Base-by-base conservation (phyloP, 345 rosid species). In the Linum tenue region DNA sequence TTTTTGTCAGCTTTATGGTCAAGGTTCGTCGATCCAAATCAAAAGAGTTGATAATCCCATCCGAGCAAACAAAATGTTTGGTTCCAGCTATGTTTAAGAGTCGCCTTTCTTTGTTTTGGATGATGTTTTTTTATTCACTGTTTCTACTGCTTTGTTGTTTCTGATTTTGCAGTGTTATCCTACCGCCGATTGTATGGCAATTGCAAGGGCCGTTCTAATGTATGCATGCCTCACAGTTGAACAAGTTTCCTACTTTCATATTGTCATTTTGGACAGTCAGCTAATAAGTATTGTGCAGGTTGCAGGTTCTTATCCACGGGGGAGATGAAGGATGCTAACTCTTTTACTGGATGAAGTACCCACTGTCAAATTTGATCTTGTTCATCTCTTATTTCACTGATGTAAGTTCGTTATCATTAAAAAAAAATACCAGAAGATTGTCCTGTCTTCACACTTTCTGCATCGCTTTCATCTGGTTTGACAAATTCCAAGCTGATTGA, bases 131-230 rank as follows among this genome's bases (percentile, higher is more conserved):
- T 37, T 58, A 55, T 57, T 50, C 39, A 62, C 56, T 43, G 37
- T 38, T 50, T 61, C 5, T 59, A 44, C 60, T 71, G 31, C 60
- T 71, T 22, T 64, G 66, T 22, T 63, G 7, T 48, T 69, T 72
- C 63, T 69, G 59, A 71, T 58, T 56, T 15, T 75, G 77, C 92
- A 94, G 99, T 90, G 99, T 74, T 94, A 86, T 85, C 99, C 99
- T 1, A 89, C 95, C 37, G 99, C 90, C 84, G 99, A 90, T 73
- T 97, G 90, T 79, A 72, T 88, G 51, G 99, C 95, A 22, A 80
- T 94, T 74, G 89, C 92, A 72, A 76, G 91, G 63, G 96, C 88
- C 64, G 1, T 84, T 67, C 79, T 94, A 69, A 73, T 87, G 97
- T 94, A 74, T 78, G 89, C 59, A 39, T 63, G 63, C 70, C 58